Base-by-base conservation (phyloP, 805 yeast genomes). In the Groenewaldozyma salmanticensis region DNA sequence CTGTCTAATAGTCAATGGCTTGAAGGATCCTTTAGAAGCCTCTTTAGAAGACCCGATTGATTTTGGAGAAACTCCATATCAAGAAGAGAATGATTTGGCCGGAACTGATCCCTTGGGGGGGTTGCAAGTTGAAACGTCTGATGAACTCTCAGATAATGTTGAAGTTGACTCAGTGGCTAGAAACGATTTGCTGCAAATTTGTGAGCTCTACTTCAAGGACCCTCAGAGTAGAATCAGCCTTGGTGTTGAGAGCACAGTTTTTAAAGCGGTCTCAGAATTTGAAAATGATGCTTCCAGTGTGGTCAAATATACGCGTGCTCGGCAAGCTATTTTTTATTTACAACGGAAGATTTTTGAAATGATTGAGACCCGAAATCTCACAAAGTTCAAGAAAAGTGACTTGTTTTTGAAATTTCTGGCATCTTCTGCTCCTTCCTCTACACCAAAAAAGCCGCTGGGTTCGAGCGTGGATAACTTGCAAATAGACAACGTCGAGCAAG, bases 21-120 rank as follows among this genome's bases (percentile, higher is more conserved):
- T 84, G 31, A 75, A 77, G 50, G 81, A 81, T 37, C 95, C 96
- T 0, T 58, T 87, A 15, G 84, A 78, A 46, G 81, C 72, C 1
- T 46, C 54, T 4, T 62, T 55, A 31, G 42, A 54, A 4, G 47
- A 47, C 2, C 42, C 42, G 6, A 33, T 21, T 38, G 40, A 43
- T 40, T 13, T 24, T 7, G 33, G 45, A 33, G 27, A 42, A 36
- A 34, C 45, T 29, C n/a, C n/a, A n/a, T n/a, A n/a, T n/a, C n/a
- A n/a, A n/a, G n/a, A n/a, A n/a, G 43, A 45, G 6, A 33, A 29
- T 38, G 40, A 43, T 40, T 13, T 24, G 29, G 33, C 46, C 31
- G 27, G 41, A 36, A 34, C 45, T 29, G 58, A 55, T 44, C 50
- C 56, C 2, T 41, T 52, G 4, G 54, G 55, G 5, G 55, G 47